Base-by-base conservation (phyloP, 495 filamentous ascomycete genomes). In the Endocarpon pusillum region DNA sequence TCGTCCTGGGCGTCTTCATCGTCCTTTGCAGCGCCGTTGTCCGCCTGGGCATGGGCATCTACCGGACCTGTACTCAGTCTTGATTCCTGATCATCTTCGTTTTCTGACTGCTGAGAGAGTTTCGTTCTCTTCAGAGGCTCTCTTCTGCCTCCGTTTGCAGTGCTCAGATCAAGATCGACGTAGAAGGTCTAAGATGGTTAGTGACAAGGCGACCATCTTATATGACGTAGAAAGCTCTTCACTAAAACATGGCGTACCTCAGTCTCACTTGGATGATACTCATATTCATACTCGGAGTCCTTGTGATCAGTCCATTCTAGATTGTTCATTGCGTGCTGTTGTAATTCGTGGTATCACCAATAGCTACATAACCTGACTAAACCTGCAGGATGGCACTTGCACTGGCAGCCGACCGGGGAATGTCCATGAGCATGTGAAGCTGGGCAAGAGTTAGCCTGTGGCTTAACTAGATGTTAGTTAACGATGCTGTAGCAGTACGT, bases 211-310 rank as follows among this genome's bases (percentile, higher is more conserved):
- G 9, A 24, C 9, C 8, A 21, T 23, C 4, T 12, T 28, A 5
- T 25, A 8, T 19, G 4, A n/a, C 15, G 3, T 20, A 33, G 31
- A 16, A 10, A 5, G n/a, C 10, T 20, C 3, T 5, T 20, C 10
- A 25, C n/a, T 17, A 16, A 17, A 18, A 39, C 25, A 1, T 18
- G 4, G 19, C 35, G 23, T 40, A 70, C 67, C 57, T 75, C 72
- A 2, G 65, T 74, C 34, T 71, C 70, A 1, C 51, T 48, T 3
- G 61, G 54, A 44, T 71, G 48, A 42, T 75, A 75, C 40, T 75
- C 72, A 35, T 75, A 77, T 43, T 76, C 72, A 54, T 63, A 75
- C 16, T 71, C 71, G 9, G 59, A 58, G 12, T 67, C 60, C n/a
- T n/a, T n/a, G n/a, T n/a, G n/a, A n/a, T n/a, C n/a, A n/a, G n/a